phyloP scores from a whole-genome alignment of 2,329 filamentous ascomycete species.

The Harringtonia aguacate region DNA sequence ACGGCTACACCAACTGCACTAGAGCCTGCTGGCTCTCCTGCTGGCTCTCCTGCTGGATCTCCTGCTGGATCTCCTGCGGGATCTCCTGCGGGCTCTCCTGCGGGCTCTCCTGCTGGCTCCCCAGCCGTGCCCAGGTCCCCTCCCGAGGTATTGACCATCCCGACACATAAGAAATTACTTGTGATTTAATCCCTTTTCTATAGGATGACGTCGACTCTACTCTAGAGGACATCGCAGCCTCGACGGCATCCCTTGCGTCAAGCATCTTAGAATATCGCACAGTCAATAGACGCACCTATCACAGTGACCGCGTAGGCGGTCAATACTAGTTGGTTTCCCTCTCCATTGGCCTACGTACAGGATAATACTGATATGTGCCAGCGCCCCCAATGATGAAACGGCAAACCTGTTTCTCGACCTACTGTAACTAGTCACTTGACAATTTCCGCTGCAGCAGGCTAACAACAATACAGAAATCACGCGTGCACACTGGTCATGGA shows the following conservation, averaged over 20 bases:
- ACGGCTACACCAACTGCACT: no score
- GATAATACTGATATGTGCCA: background rate
- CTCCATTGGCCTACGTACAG: background rate
- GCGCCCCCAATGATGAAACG: slow-evolving; percentile 18
- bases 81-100: no score
- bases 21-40: no score
- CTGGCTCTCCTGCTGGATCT: no score
- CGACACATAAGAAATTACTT: no score
- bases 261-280: slow-evolving; percentile 20
- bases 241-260: slow-evolving; percentile 19
- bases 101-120: no score
- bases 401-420: background rate
- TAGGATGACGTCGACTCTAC: slow-evolving; percentile 2
- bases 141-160: background rate
- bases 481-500: slow-evolving; percentile 13
- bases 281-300: slow-evolving; percentile 20
- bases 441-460: background rate
- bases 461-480: slow-evolving; percentile 13
- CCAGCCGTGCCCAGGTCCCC: background rate
- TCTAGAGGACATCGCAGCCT: background rate
- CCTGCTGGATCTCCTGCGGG: background rate
- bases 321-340: background rate
- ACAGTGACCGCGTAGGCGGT: slow-evolving; percentile 14
- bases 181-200: background rate
- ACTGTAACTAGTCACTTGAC: background rate